Base-by-base conservation (phyloP, 2,329 filamentous ascomycete species). In the Akanthomyces lecanii region DNA sequence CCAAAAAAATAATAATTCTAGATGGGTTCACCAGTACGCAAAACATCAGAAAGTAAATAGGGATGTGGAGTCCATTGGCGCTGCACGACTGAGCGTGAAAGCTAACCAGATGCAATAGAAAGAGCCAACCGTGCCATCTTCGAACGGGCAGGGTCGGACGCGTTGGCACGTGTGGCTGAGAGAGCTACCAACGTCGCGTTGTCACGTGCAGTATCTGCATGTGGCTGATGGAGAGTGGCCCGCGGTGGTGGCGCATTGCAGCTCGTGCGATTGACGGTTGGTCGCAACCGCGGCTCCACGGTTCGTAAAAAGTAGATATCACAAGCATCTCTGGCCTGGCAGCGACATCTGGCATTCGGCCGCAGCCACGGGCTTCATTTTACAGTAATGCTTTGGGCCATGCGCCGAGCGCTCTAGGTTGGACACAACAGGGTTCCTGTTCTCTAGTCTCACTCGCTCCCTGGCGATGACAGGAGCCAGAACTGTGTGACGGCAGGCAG, bases 321-420 rank as follows among this genome's bases (percentile, higher is more conserved):
- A 56, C 40, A 56, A n/a, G 25, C 44, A 44, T 10, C 25, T 44
- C 36, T 36, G 8, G 14, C 36, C 30, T 38, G 50, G 33, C 48
- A 47, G 50, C n/a, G n/a, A 45, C 30, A 62, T 62, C 42, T 62
- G 53, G 47, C 53, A 57, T 63, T 56, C 47, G 53, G 53, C 61
- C 38, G 25, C 61, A 51, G 61, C 61, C 45, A 63, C 61, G 45
- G 47, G 53, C 48, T 47, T 28, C 50, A 38, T 54, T 61, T 59
- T 59, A 59, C 21, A 59, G 56, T 33, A 45, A 59, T 51, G 33
- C 12, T 48, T 40, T 18, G 38, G 25, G 50, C 50, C 50, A 47
- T 36, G 44, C 36, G 48, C 38, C 28, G 42, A 14, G 33, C 28
- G 16, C 30, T 40, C 21, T 50, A n/a, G n/a, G 21, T n/a, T 33